A percentile compares a stretch with the other conserved stretches of the same genome.
phyloP scores from a whole-genome alignment of 768 basidiomycete species.

The Dendrothele bispora region DNA sequence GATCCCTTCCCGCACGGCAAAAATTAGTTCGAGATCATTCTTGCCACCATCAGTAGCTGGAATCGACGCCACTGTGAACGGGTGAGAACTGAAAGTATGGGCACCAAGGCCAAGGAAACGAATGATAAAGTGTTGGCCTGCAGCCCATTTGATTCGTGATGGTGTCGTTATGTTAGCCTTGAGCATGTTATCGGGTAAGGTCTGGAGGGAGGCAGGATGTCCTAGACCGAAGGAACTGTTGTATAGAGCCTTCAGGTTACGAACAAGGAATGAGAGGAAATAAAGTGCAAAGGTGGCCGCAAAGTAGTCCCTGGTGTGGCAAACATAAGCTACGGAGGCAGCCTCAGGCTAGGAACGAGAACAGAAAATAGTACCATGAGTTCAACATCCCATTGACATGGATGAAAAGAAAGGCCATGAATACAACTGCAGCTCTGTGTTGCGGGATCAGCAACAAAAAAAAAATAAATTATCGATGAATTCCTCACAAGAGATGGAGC shows the following conservation, averaged over 20 bases:
- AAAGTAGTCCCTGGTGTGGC: background rate
- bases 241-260: background rate
- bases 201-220: background rate
- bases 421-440: constrained; percentile 27
- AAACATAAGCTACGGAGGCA: background rate
- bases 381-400: constrained; percentile 29
- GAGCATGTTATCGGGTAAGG: background rate
- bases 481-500: constrained; percentile 21
- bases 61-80: background rate
- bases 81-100: background rate
- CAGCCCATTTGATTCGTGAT: background rate
- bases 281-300: background rate
- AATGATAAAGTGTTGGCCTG: background rate
- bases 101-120: background rate
- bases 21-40: constrained; percentile 18
- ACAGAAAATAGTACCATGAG: constrained; percentile 23
- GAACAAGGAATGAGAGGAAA: background rate
- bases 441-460: background rate
- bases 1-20: constrained; percentile 22
- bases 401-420: constrained; percentile 31
- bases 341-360: background rate
- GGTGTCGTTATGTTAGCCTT: background rate
- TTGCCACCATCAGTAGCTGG: background rate
- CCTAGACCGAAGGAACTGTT: background rate
- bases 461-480: background rate